Percentiles rank a stretch among this genome's conserved stretches.
These are phyloP conservation scores for Boechera stricta DNA, from an alignment of 345 rosid species.

Conservation along the genomic window DNA sequence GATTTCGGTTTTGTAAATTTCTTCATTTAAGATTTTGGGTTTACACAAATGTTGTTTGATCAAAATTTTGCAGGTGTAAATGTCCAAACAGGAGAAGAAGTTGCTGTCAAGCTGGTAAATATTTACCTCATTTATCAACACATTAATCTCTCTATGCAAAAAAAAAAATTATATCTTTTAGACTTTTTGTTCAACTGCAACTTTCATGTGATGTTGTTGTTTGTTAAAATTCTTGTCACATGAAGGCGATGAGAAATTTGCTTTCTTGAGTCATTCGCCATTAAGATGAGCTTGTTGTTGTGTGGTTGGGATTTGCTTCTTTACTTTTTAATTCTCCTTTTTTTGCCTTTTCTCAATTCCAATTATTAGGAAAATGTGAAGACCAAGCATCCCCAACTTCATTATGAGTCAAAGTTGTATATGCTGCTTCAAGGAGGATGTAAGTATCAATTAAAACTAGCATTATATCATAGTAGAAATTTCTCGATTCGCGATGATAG, in stretches of 20 bases:
- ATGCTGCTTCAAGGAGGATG: conserved; percentile 92
- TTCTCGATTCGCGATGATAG: background rate
- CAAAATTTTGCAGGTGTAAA: conserved; percentile 59
- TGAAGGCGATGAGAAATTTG: conserved; percentile 17
- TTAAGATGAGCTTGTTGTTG: conserved; percentile 5
- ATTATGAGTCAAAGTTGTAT: conserved; percentile 82
- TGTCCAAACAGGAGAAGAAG: conserved; percentile 88
- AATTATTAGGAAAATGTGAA: conserved; percentile 70
- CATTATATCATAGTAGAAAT: background rate
- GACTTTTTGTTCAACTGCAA: conserved; percentile 9
- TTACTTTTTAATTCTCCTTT: background rate
- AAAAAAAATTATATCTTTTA: background rate
- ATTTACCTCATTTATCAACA: background rate
- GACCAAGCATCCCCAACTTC: conserved; percentile 92
- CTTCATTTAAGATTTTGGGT: background rate
- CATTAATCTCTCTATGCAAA: background rate
- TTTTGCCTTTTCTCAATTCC: conserved; percentile 23
- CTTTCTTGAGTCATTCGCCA: conserved; percentile 6
- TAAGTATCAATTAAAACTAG: conserved; percentile 47
- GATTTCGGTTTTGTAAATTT: background rate
- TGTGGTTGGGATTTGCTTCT: conserved; percentile 6
- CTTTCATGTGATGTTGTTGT: conserved; percentile 34
- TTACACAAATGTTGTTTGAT: conserved; percentile 9
- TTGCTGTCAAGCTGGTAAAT: conserved; percentile 83
- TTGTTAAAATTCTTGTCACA: conserved; percentile 14